Evolutionary conservation across 805 yeast species (phyloP).

Genomic region (Teunomyces gatunensis): DNA sequence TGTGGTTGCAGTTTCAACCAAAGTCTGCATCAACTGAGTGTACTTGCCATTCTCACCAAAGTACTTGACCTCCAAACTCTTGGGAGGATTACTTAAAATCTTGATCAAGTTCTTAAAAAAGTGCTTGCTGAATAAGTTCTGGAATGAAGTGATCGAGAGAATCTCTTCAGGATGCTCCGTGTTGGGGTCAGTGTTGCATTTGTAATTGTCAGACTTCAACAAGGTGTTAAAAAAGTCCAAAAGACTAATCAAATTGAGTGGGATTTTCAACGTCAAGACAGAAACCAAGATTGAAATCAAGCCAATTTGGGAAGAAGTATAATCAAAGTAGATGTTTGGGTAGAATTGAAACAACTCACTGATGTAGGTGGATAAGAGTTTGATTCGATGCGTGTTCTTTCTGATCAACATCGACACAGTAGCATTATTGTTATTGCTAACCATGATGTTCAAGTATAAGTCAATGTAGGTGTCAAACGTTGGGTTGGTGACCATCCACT

Average conservation of each 20-base stretch:
- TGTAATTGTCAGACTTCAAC: constrained; percentile 17
- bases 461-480: constrained; percentile 66
- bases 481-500: constrained; percentile 63
- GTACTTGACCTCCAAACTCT: constrained; percentile 45
- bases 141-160: constrained; percentile 14
- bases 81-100: constrained; percentile 45
- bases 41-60: constrained; percentile 36
- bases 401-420: constrained; percentile 10
- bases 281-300: constrained; percentile 42
- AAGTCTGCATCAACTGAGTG: constrained; percentile 34
- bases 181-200: constrained; percentile 17
- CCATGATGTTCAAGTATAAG: constrained; percentile 43
- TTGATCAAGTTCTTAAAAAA: constrained; percentile 27
- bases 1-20: constrained; percentile 31
- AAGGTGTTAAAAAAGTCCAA: constrained; percentile 19
- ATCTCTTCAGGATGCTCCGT: constrained; percentile 20
- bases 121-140: constrained; percentile 17
- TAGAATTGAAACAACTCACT: constrained; percentile 69
- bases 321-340: constrained; percentile 53
- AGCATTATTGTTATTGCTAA: constrained; percentile 18
- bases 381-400: constrained; percentile 27
- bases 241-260: constrained; percentile 21
- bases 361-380: constrained; percentile 55
- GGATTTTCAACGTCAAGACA: constrained; percentile 34
- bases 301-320: constrained; percentile 52